A percentile compares a stretch with the other conserved stretches of the same genome.
Conservation (phyloP, 129 eudicot genomes). For the Arctium minus region DNA sequence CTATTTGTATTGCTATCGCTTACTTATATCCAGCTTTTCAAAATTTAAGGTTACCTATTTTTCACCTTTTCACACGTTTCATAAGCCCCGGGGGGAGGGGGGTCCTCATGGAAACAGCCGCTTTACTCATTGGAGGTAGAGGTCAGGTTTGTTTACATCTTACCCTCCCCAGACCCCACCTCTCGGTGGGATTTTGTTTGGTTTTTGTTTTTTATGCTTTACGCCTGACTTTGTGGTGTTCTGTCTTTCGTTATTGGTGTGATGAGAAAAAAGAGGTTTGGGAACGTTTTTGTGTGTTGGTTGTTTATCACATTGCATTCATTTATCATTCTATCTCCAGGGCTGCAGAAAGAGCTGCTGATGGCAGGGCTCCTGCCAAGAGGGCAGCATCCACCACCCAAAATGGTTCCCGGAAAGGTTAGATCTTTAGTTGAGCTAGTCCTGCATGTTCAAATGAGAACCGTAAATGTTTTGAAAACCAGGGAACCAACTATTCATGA, state of each 20-base stretch:
- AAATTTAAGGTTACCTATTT: background rate
- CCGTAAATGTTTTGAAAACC: background rate
- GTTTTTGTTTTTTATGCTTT: background rate
- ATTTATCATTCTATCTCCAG: slow-evolving; percentile 24
- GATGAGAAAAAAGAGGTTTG: background rate
- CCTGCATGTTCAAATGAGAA: background rate
- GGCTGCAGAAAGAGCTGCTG: slow-evolving; percentile 63
- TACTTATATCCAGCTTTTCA: background rate
- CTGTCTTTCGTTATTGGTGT: background rate
- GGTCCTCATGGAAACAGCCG: background rate
- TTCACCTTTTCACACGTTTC: background rate
- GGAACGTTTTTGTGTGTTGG: background rate
- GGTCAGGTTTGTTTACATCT: background rate
- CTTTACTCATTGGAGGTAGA: background rate
- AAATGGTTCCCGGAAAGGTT: slow-evolving; percentile 50
- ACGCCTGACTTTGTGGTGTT: background rate
- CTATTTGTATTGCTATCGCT: background rate
- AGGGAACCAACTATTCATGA: background rate
- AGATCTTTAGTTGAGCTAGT: background rate
- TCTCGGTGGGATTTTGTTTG: background rate
- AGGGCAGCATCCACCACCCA: slow-evolving; percentile 51
- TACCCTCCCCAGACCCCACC: background rate
- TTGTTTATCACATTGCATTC: background rate
- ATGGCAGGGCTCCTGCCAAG: slow-evolving; percentile 70
- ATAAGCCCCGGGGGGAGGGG: background rate